These are phyloP conservation scores for Houttuynia cordata DNA, from an alignment of 164 flowering plant species.

Conservation along the genomic window DNA sequence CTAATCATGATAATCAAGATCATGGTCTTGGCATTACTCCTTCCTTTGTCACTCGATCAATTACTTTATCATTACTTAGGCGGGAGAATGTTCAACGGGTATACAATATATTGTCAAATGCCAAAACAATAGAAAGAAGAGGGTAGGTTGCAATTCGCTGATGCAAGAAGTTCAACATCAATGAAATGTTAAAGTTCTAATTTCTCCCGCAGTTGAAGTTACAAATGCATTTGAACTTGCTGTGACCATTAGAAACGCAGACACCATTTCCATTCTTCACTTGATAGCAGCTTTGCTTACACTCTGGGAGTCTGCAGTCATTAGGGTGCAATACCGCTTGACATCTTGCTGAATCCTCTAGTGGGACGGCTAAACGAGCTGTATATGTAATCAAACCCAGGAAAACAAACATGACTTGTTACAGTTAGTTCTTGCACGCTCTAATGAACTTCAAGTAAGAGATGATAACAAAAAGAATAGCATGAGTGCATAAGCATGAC, in stretches of 20 bases:
- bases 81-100: too few relatives aligned
- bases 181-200: too few relatives aligned
- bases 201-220: constrained; percentile 1
- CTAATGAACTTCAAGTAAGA: too few relatives aligned
- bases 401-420: not conserved
- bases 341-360: not conserved
- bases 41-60: too few relatives aligned
- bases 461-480: not conserved
- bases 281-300: constrained; percentile 2
- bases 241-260: not conserved
- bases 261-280: constrained; percentile 1
- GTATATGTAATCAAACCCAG: not conserved
- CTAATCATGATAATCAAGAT: too few relatives aligned
- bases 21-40: too few relatives aligned
- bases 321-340: constrained; percentile 1
- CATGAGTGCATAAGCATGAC: not conserved
- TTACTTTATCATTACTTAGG: too few relatives aligned
- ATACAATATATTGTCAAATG: too few relatives aligned
- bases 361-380: not conserved
- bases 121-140: too few relatives aligned
- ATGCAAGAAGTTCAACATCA: too few relatives aligned
- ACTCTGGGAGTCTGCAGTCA: not conserved
- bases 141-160: too few relatives aligned
- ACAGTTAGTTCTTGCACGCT: not conserved
- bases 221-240: constrained; percentile 1